phyloP scores from a whole-genome alignment of 1,139 yeast species.

The Yamadazyma pseudoaaseri region DNA sequence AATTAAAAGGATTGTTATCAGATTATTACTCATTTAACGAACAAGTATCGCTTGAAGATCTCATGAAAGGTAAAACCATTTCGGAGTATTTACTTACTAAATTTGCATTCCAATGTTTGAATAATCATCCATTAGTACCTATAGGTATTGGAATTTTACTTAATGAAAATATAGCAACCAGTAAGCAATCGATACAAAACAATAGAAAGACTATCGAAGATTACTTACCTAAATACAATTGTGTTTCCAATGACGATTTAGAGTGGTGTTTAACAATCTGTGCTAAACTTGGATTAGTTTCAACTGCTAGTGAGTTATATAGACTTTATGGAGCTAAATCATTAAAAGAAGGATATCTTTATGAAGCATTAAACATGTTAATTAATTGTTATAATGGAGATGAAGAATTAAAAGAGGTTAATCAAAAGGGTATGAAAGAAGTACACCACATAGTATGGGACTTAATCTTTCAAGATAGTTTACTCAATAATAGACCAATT shows the following conservation, averaged over 20 bases:
- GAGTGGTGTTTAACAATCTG: conserved; percentile 74
- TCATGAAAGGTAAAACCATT: conserved; percentile 32
- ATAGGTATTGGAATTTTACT: conserved; percentile 60
- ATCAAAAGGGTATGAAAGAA: conserved; percentile 33
- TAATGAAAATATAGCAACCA: conserved; percentile 26
- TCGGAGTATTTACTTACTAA: conserved; percentile 62
- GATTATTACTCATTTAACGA: conserved; percentile 36
- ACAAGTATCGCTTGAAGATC: conserved; percentile 14
- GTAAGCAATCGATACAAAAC: conserved; percentile 17
- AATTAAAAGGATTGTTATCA: conserved; percentile 59
- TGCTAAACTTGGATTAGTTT: conserved; percentile 42
- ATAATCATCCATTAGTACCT: conserved; percentile 54
- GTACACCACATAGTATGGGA: conserved; percentile 46
- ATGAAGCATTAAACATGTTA: conserved; percentile 68
- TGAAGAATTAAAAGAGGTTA: conserved; percentile 14
- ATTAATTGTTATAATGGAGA: conserved; percentile 60
- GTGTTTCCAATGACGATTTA: conserved; percentile 67
- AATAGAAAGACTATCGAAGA: conserved; percentile 54
- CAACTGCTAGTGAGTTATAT: conserved; percentile 53
- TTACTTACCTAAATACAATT: conserved; percentile 57
- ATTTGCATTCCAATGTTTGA: conserved; percentile 58
- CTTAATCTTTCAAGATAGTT: conserved; percentile 56
- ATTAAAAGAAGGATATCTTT: conserved; percentile 40
- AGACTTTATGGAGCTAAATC: conserved; percentile 41
- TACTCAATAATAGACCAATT: conserved; percentile 52